phyloP scores from a whole-genome alignment of 768 basidiomycete genomes.

The Gymnopilus dilepis region DNA sequence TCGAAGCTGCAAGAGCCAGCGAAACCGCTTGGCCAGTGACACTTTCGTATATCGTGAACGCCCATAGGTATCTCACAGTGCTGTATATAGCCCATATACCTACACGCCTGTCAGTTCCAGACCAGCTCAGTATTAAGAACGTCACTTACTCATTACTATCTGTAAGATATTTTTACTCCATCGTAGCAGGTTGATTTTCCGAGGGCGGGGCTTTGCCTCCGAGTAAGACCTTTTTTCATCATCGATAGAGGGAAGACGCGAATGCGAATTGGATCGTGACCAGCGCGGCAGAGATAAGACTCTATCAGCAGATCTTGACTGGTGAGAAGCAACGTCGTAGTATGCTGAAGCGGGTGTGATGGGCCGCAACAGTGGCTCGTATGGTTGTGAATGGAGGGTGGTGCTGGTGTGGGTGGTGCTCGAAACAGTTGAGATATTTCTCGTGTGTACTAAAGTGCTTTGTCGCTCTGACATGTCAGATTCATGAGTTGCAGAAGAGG shows the following conservation, averaged over 20 bases:
- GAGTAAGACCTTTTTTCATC: slow-evolving; percentile 34
- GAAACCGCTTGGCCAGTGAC: slow-evolving; percentile 47
- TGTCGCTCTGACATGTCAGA: slow-evolving; percentile 39
- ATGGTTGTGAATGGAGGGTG: slow-evolving; percentile 47
- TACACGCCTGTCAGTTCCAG: slow-evolving; percentile 26
- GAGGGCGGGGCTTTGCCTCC: slow-evolving; percentile 27
- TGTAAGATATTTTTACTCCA: slow-evolving; percentile 40
- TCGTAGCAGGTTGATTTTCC: slow-evolving; percentile 34
- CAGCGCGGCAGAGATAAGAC: slow-evolving; percentile 31
- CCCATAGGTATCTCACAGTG: slow-evolving; percentile 66
- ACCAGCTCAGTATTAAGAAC: background rate
- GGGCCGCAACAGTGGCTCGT: slow-evolving; percentile 49
- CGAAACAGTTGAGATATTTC: slow-evolving; percentile 44
- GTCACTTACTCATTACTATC: slow-evolving; percentile 42
- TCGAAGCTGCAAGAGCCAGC: slow-evolving; percentile 55
- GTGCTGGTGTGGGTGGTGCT: slow-evolving; percentile 43
- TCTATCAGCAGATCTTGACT: slow-evolving; percentile 36
- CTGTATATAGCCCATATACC: slow-evolving; percentile 68
- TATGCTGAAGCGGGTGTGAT: slow-evolving; percentile 39
- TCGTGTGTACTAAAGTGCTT: slow-evolving; percentile 47
- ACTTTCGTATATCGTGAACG: slow-evolving; percentile 53
- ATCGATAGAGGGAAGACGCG: slow-evolving; percentile 31
- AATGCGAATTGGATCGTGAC: slow-evolving; percentile 33
- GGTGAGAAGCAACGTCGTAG: slow-evolving; percentile 42
- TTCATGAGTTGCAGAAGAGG: slow-evolving; percentile 53